A percentile compares a stretch with the other conserved stretches of the same genome.
phyloP scores from a whole-genome alignment of 1,284 basidiomycete genomes.

The Hemileia vastatrix region DNA sequence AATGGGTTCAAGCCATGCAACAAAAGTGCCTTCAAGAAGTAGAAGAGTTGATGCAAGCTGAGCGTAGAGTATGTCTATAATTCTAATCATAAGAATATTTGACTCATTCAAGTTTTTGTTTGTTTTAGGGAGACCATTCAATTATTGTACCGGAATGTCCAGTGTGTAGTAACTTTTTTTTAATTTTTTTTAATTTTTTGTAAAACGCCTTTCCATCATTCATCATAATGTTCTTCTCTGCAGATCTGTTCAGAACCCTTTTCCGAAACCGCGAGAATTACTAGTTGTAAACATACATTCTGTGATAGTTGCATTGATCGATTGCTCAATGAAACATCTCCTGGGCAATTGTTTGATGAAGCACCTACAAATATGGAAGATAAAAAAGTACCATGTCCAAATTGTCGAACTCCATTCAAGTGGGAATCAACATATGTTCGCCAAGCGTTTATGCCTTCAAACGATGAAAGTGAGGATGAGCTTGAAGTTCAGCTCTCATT shows the following conservation, averaged over 20 bases:
- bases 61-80: neutral
- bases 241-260: constrained; percentile 12
- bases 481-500: neutral
- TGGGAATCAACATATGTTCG: constrained; percentile 2
- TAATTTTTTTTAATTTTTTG: neutral
- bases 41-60: constrained; percentile 3
- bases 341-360: neutral
- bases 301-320: constrained; percentile 8
- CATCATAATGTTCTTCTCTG: too few relatives aligned
- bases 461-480: constrained; percentile 7
- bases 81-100: neutral
- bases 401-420: constrained; percentile 7
- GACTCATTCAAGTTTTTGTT: neutral
- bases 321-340: too few relatives aligned
- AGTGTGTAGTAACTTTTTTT: neutral
- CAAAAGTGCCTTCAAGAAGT: neutral
- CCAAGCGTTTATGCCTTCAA: neutral
- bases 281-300: constrained; percentile 1
- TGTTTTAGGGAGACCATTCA: neutral
- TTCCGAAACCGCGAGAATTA: constrained; percentile 6
- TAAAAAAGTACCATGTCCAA: constrained; percentile 8
- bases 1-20: constrained; percentile 4
- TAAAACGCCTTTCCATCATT: too few relatives aligned
- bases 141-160: constrained; percentile 9
- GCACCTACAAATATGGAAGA: neutral